A percentile compares a stretch with the other conserved stretches of the same genome.
These are phyloP conservation scores for Pyrenula aspistea DNA, from an alignment of 495 filamentous ascomycete species.

Conservation along the genomic window DNA sequence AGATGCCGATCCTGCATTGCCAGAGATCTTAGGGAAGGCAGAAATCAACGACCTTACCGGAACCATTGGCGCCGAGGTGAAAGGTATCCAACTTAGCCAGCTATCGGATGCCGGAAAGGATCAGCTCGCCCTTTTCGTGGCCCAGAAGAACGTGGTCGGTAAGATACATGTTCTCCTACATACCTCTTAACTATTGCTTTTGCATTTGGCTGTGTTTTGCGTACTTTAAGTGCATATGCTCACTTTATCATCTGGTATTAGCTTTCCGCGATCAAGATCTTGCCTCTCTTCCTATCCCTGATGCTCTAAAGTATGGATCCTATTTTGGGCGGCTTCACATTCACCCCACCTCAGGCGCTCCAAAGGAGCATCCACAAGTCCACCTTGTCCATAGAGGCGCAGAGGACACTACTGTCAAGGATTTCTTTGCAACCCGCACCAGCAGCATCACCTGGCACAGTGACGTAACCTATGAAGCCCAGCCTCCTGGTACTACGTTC, in stretches of 20 bases:
- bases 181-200: too few species aligned
- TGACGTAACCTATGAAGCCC: conserved; percentile 71
- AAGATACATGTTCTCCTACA: too few species aligned
- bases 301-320: conserved; percentile 56
- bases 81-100: conserved; percentile 59
- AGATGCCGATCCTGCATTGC: conserved; percentile 54
- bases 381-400: conserved; percentile 69
- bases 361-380: conserved; percentile 58
- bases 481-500: conserved; percentile 80
- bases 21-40: conserved; percentile 48
- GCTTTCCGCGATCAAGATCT: conserved; percentile 74
- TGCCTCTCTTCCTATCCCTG: conserved; percentile 53
- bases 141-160: conserved; percentile 61
- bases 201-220: too few species aligned
- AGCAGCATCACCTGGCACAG: conserved; percentile 68
- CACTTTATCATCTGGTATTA: neutral
- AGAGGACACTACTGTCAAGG: conserved; percentile 41
- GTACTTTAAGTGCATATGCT: too few species aligned
- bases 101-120: conserved; percentile 60
- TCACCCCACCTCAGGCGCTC: conserved; percentile 66
- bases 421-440: conserved; percentile 51
- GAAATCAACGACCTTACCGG: conserved; percentile 51
- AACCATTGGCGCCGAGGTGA: conserved; percentile 63
- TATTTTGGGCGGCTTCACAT: conserved; percentile 82
- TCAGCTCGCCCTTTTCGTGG: conserved; percentile 67